These are phyloP conservation scores for Proliferodiscus dingleyae DNA, from an alignment of 2,329 filamentous ascomycete genomes.

Conservation along the genomic window DNA sequence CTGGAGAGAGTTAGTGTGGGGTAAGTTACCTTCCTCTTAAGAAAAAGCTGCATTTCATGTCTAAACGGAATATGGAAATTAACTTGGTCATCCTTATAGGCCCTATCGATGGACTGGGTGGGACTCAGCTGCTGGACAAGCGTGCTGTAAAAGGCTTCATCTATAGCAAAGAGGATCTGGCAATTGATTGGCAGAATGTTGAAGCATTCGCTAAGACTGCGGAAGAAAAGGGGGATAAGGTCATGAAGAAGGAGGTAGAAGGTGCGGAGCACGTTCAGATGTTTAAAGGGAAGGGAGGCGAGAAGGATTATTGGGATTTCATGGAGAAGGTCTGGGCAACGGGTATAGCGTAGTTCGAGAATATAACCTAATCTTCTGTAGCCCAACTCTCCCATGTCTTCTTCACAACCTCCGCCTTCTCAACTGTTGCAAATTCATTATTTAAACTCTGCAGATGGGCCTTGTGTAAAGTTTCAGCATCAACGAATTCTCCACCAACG, in stretches of 20 bases:
- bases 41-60: too few species aligned
- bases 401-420: slow-evolving; percentile 35
- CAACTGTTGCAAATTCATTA: slow-evolving; percentile 43
- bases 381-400: slow-evolving; percentile 8
- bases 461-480: slow-evolving; percentile 42
- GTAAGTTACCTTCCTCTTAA: too few species aligned
- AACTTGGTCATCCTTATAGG: neutral
- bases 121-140: slow-evolving; percentile 13
- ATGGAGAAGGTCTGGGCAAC: slow-evolving; percentile 19
- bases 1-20: slow-evolving; percentile 26
- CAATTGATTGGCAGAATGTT: slow-evolving; percentile 22
- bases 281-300: slow-evolving; percentile 23
- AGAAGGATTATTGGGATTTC: slow-evolving; percentile 25
- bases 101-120: slow-evolving; percentile 17
- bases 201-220: slow-evolving; percentile 18
- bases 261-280: slow-evolving; percentile 24
- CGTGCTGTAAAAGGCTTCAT: slow-evolving; percentile 20
- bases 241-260: slow-evolving; percentile 19
- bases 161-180: slow-evolving; percentile 27
- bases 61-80: too few species aligned
- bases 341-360: slow-evolving; percentile 1
- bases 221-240: slow-evolving; percentile 18
- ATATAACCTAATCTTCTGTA: neutral
- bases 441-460: slow-evolving; percentile 41
- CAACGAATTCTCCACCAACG: slow-evolving; percentile 30